These are phyloP conservation scores for Phytomonas serpens DNA, from an alignment of 208 protist species.

Conservation along the genomic window DNA sequence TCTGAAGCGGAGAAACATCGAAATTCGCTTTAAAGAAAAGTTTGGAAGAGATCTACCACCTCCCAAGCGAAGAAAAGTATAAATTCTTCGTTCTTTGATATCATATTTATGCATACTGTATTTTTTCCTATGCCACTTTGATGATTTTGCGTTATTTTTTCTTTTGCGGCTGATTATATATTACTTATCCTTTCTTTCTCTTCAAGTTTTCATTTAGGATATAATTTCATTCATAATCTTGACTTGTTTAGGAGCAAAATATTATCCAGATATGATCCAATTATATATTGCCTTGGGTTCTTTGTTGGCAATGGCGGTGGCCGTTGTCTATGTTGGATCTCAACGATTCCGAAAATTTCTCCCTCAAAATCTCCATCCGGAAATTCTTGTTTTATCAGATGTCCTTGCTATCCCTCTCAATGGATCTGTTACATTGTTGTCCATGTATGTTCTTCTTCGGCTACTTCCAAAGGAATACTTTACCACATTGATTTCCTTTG, in stretches of 20 bases:
- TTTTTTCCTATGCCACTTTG: neutral
- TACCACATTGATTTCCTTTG: conserved; percentile 59
- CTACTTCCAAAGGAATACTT: conserved; percentile 78
- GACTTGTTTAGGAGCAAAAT: neutral
- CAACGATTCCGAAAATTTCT: conserved; percentile 29
- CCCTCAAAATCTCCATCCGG: conserved; percentile 20
- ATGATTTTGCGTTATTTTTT: conserved; percentile 8
- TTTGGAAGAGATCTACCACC: conserved; percentile 57
- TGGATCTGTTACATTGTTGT: conserved; percentile 76
- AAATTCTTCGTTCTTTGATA: neutral
- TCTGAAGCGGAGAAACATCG: conserved; percentile 28
- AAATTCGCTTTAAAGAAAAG: conserved; percentile 40
- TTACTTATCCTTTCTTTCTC: neutral
- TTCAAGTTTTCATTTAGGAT: conserved; percentile 1
- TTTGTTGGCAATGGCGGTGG: conserved; percentile 34
- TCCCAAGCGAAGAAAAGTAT: conserved; percentile 25
- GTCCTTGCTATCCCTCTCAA: conserved; percentile 63
- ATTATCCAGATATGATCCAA: conserved; percentile 20
- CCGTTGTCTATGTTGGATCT: conserved; percentile 35
- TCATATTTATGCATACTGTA: neutral
- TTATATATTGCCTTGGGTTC: conserved; percentile 43
- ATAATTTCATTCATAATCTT: neutral
- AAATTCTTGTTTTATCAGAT: conserved; percentile 39
- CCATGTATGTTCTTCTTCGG: conserved; percentile 61
- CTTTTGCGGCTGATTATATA: neutral